Evolutionary conservation across 1,284 basidiomycete genomes (phyloP), one percentile per base, ranked within the genome.

Genomic region (Malassezia vespertilionis): DNA sequence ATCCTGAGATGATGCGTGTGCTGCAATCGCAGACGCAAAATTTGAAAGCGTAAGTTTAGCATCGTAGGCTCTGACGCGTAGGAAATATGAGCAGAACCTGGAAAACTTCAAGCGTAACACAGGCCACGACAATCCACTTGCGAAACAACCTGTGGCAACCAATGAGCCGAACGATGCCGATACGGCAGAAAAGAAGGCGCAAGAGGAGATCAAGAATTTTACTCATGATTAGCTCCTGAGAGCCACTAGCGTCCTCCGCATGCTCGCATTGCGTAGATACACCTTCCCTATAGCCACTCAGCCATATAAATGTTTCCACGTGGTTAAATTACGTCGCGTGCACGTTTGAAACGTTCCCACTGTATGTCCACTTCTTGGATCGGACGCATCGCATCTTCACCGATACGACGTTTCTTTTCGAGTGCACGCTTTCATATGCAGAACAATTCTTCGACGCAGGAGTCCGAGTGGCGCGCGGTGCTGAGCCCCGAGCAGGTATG

Each of bases 391-490:
- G n/a, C n/a, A n/a, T n/a, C n/a, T n/a, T n/a, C n/a, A n/a, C n/a
- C n/a, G n/a, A n/a, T n/a, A n/a, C n/a, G n/a, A n/a, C n/a, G n/a
- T n/a, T n/a, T n/a, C n/a, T n/a, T n/a, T n/a, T n/a, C n/a, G n/a
- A n/a, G n/a, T n/a, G n/a, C n/a, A n/a, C n/a, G n/a, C n/a, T n/a
- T n/a, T n/a, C n/a, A n/a, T n/a, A n/a, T n/a, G n/a, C n/a, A n/a
- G n/a, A n/a, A n/a, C n/a, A n/a, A n/a, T n/a, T n/a, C n/a, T n/a
- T n/a, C n/a, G n/a, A 89, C 86, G 75, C 75, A 78, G 22, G 84
- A 89, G 5, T 69, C 75, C n/a, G 86, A 91, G 70, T 93, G 88
- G 88, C 77, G 79, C 56, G 84, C 86, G 2, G 71, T 86, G 50
- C 77, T 93, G 40, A 80, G 78, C 30, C 81, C 80, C 0, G 81